Percentiles rank a stretch among this genome's conserved stretches.
These are phyloP conservation scores for Elsinoe fawcettii DNA, from an alignment of 2,329 filamentous ascomycete species.

Conservation along the genomic window DNA sequence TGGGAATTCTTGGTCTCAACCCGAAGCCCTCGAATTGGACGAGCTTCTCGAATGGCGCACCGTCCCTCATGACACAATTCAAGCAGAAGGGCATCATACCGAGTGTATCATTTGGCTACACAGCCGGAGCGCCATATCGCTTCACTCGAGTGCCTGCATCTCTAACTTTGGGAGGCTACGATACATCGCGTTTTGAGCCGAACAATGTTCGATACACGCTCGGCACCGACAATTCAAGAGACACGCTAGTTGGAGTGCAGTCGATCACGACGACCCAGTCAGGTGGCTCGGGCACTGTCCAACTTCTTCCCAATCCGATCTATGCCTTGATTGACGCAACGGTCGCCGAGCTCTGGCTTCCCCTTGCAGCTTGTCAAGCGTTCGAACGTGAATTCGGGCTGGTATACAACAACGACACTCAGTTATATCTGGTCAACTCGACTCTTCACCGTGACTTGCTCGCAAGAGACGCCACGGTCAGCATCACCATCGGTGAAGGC, in stretches of 20 bases:
- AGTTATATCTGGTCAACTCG: constrained; percentile 57
- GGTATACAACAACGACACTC: constrained; percentile 54
- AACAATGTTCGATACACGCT: constrained; percentile 25
- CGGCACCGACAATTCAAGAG: constrained; percentile 21
- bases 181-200: constrained; percentile 27
- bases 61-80: constrained; percentile 46
- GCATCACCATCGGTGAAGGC: constrained; percentile 41
- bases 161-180: constrained; percentile 35
- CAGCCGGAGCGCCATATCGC: constrained; percentile 65
- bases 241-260: constrained; percentile 23
- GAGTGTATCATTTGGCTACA: constrained; percentile 68
- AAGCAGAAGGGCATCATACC: constrained; percentile 54
- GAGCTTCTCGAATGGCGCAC: constrained; percentile 47
- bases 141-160: constrained; percentile 14
- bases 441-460: constrained; percentile 47
- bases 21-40: constrained; percentile 44
- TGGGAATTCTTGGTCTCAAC: constrained; percentile 43
- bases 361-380: constrained; percentile 48
- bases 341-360: constrained; percentile 43
- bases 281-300: constrained; percentile 21
- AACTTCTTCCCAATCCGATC: constrained; percentile 25
- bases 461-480: constrained; percentile 45
- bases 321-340: constrained; percentile 35
- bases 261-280: constrained; percentile 21
- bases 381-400: constrained; percentile 60